Base-by-base conservation (phyloP, 192 early-diverging fungal species). In the Glomus cerebriforme region DNA sequence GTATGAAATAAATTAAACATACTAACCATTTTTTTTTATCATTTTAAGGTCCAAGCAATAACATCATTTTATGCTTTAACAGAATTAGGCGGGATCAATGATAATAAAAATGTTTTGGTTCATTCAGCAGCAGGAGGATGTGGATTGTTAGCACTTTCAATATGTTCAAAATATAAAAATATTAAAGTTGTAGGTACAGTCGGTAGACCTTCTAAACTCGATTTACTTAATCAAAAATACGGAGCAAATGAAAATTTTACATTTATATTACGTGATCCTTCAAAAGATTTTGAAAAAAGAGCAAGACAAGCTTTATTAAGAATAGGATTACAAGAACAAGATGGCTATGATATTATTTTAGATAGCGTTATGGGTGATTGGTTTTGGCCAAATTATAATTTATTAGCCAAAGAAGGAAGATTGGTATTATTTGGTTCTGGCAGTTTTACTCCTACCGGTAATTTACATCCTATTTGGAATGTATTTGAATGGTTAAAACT, bases 361-460 rank as follows among this genome's bases (percentile, higher is more conserved):
- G 77, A 79, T 60, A 79, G 77, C 71, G 68, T 79, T 13, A 79
- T 79, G 77, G 77, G 77, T 26, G 45, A 79, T 6, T 79, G 68
- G 66, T 79, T 79, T 60, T 79, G 77, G 69, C 32, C 72, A 6
- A 73, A 73, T 73, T 73, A 73, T 59, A 59, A 59, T 24, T 39
- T 79, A 37, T 19, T 79, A 26, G n/a, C 24, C 13, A 79, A 70
- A 37, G 39, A 67, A 34, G 77, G 77, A 6, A 59, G 12, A 49
- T 37, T 70, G 3, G 22, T 79, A 3, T 27, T 79, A 39, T 43
- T 72, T 35, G 77, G 77, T 9, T 39, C 77, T 5, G 66, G 32
- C 26, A 70, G 47, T 67, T 79, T 79, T 54, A 79, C 77, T 22
- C 77, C 77, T 17, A 67, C 32, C 15, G 77, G 64, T n/a, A 68